Conservation (phyloP, 2,329 filamentous ascomycete genomes). For the Fusarium pseudograminearum region DNA sequence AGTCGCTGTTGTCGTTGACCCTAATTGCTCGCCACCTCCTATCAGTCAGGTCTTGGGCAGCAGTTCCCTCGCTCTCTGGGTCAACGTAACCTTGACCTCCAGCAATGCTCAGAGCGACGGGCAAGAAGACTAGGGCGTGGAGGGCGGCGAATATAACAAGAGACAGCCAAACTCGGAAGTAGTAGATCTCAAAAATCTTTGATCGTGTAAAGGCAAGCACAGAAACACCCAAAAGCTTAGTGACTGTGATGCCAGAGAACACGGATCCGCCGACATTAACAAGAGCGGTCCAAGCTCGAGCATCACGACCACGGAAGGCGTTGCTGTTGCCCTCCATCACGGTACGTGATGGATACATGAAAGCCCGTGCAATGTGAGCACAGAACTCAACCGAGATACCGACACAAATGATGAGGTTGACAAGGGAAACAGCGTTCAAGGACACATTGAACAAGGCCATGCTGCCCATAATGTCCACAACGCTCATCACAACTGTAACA, state of each 20-base stretch:
- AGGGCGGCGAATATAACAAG: slow-evolving; percentile 89
- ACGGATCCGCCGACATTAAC: slow-evolving; percentile 96
- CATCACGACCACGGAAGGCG: slow-evolving; percentile 83
- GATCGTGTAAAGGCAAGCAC: slow-evolving; percentile 94
- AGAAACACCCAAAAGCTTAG: slow-evolving; percentile 90
- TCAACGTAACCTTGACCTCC: slow-evolving; percentile 92
- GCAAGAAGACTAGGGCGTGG: slow-evolving; percentile 91
- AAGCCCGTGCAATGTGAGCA: slow-evolving; percentile 94
- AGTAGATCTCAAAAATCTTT: slow-evolving; percentile 99
- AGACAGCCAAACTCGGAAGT: slow-evolving; percentile 96
- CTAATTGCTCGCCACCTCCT: slow-evolving; percentile 82
- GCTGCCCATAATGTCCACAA: slow-evolving; percentile 92
- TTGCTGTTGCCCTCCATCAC: slow-evolving; percentile 83
- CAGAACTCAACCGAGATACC: slow-evolving; percentile 98
- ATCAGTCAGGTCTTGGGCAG: slow-evolving; percentile 88
- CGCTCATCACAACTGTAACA: slow-evolving; percentile 89
- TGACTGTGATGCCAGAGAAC: slow-evolving; percentile 95
- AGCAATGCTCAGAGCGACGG: slow-evolving; percentile 85
- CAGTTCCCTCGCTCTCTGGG: slow-evolving; percentile 84
- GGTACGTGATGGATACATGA: slow-evolving; percentile 88
- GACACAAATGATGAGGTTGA: slow-evolving; percentile 97
- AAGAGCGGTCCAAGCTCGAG: slow-evolving; percentile 90
- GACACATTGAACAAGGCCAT: slow-evolving; percentile 93
- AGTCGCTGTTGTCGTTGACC: slow-evolving; percentile 80
- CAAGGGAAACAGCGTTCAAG: slow-evolving; percentile 92